Evolutionary conservation across 106 monocot species (phyloP).

Genomic region (Dendrobium officinale): DNA sequence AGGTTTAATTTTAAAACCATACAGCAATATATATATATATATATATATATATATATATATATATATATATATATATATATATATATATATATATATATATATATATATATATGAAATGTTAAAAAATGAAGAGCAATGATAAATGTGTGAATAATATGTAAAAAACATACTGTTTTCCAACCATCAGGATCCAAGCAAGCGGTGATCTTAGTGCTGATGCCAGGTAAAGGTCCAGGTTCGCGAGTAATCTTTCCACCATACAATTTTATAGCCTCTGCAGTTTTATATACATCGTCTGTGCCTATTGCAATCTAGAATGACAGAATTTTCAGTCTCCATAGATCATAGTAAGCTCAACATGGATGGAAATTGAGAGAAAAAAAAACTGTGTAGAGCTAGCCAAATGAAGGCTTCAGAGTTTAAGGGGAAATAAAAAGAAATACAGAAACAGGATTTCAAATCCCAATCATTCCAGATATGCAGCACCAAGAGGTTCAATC

Average conservation of each 20-base stretch:
- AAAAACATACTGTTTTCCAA: conserved; percentile 87
- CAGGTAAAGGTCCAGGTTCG: conserved; percentile 96
- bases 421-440: background rate
- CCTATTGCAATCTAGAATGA: conserved; percentile 76
- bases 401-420: background rate
- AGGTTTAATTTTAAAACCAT: background rate
- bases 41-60: too few species aligned
- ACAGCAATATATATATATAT: background rate
- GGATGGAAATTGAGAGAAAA: background rate
- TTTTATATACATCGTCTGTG: conserved; percentile 95
- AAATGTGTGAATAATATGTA: background rate
- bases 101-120: background rate
- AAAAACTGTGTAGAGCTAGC: background rate
- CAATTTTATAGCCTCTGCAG: conserved; percentile 76
- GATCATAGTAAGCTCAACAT: background rate
- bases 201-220: conserved; percentile 92
- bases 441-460: background rate
- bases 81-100: too few species aligned
- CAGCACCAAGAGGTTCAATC: background rate
- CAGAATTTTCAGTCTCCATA: background rate
- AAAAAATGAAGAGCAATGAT: background rate
- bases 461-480: background rate
- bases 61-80: too few species aligned
- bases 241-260: conserved; percentile 78
- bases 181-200: conserved; percentile 96